Evolutionary conservation across 176 grass and related monocot genomes (phyloP), one percentile per base, ranked within the genome.

Genomic region (Puccinellia tenuiflora): DNA sequence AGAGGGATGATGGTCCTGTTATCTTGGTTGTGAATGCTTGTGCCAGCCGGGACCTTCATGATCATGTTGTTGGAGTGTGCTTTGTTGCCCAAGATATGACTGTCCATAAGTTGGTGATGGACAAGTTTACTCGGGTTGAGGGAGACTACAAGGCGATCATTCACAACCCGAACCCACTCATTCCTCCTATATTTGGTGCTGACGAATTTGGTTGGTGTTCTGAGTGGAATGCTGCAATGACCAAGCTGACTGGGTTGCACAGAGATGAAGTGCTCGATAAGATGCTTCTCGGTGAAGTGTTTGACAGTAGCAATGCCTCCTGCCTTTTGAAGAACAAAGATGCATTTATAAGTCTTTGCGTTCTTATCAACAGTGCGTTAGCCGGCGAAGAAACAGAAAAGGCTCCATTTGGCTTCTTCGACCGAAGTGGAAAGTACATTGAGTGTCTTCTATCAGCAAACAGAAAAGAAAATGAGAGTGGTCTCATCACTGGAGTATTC

Each of bases 11-110:
- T 39, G 88, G 82, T 16, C 91, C 92, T 28, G 87, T 98, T 63
- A 88, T 93, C 45, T 86, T 98, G 68, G 85, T 95, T 42, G 96
- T 93, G 28, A 98, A 98, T 91, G 92, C 91, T 21, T 98, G 96
- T 83, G 91, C 92, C 48, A 95, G 88, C 60, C 91, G 91, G 4
- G 92, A 93, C 80, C 79, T 95, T 82, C 84, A 95, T 60, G 85
- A 93, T 48, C 68, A 90, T 79, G 83, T 98, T 70, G 90, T 98
- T 45, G 96, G 96, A 11, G 96, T 89, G 24, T 98, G 96, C 77
- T 98, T 98, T 81, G 92, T 98, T 39, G 96, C 96, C 43, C 96
- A 98, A 79, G 96, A 98, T 71, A 91, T 98, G 88, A 98, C 96
- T 75, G 88, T 88, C 78, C 96, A 98, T 76, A 95, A 98, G 85